Conservation (phyloP, 345 rosid genomes). For the Sisymbrium irio region DNA sequence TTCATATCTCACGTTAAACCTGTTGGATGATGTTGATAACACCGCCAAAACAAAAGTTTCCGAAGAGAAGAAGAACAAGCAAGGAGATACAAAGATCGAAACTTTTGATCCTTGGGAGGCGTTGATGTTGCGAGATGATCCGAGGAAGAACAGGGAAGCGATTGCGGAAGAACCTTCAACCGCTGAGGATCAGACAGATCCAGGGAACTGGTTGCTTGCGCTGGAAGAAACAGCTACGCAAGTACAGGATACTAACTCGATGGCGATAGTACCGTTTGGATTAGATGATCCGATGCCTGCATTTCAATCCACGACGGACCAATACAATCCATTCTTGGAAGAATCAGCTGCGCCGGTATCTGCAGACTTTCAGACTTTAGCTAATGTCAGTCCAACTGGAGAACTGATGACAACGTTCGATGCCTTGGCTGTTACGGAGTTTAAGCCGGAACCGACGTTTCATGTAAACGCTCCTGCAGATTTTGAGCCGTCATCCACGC, state of each 20-base stretch:
- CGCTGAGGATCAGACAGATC: slow-evolving; percentile 7
- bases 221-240: slow-evolving; percentile 39
- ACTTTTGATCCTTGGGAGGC: slow-evolving; percentile 26
- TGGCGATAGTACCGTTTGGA: slow-evolving; percentile 26
- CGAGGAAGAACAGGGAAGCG: neutral
- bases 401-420: neutral
- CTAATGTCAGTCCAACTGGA: neutral
- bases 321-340: slow-evolving; percentile 52
- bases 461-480: slow-evolving; percentile 37
- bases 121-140: slow-evolving; percentile 32
- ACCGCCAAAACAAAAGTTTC: slow-evolving; percentile 10
- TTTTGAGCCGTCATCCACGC: slow-evolving; percentile 30
- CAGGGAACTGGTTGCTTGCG: slow-evolving; percentile 55
- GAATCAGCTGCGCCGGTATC: slow-evolving; percentile 26
- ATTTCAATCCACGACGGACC: slow-evolving; percentile 18
- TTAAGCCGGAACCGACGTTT: slow-evolving; percentile 52
- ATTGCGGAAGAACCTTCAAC: neutral
- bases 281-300: slow-evolving; percentile 14
- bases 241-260: slow-evolving; percentile 19
- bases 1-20: slow-evolving; percentile 16
- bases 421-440: slow-evolving; percentile 25
- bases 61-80: slow-evolving; percentile 13
- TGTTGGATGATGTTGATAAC: slow-evolving; percentile 32
- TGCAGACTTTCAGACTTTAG: neutral
- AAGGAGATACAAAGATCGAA: slow-evolving; percentile 12